Conservation (phyloP, 768 basidiomycete species). For the Jaapia argillacea region DNA sequence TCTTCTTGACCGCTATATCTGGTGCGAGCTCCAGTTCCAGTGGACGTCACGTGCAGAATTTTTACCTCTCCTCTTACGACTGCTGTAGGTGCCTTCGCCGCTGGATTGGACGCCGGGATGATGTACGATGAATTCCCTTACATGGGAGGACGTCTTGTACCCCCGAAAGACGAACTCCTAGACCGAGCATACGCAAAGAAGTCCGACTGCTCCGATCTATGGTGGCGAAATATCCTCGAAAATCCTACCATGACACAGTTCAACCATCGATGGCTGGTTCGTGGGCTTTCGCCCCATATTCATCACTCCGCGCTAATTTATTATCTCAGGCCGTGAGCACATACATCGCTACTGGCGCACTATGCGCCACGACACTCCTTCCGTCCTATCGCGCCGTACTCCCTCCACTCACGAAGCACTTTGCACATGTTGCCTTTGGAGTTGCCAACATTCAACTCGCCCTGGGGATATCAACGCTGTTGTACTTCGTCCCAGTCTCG, state of each 20-base stretch:
- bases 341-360: conserved; percentile 53
- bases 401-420: conserved; percentile 49
- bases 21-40: conserved; percentile 35
- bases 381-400: conserved; percentile 35
- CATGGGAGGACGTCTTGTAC: conserved; percentile 85
- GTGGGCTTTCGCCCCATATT: conserved; percentile 30
- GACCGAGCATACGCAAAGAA: conserved; percentile 64
- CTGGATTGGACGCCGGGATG: conserved; percentile 92
- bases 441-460: conserved; percentile 80
- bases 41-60: no score
- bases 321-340: conserved; percentile 75
- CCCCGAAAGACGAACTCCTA: conserved; percentile 77
- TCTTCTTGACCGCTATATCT: conserved; percentile 87
- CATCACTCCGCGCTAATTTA: no score
- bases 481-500: conserved; percentile 89
- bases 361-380: conserved; percentile 51
- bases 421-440: conserved; percentile 52
- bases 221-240: conserved; percentile 95
- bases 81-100: conserved; percentile 85
- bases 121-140: conserved; percentile 97
- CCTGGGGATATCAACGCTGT: conserved; percentile 68
- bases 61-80: neutral
- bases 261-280: conserved; percentile 84
- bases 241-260: conserved; percentile 98
- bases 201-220: conserved; percentile 62